These are phyloP conservation scores for Saccharomycopsis malanga DNA, from an alignment of 805 yeast species.

Conservation along the genomic window DNA sequence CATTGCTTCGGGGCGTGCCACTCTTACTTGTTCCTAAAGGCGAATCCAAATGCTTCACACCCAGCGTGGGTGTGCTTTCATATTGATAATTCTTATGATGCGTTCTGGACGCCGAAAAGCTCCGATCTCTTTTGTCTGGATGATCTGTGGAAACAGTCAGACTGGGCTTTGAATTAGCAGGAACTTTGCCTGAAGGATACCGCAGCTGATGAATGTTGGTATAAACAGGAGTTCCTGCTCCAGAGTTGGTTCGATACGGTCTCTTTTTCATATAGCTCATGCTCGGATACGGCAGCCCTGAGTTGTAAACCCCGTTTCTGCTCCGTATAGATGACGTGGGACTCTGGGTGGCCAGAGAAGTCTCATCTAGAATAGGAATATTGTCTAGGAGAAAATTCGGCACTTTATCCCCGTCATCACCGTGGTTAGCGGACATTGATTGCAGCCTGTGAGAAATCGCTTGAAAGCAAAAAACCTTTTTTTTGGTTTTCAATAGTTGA, in stretches of 20 bases:
- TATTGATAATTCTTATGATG: not conserved
- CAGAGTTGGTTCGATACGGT: constrained; percentile 6
- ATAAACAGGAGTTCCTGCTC: constrained; percentile 11
- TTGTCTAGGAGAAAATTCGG: constrained; percentile 4
- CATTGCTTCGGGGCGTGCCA: not conserved
- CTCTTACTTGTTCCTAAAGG: no score
- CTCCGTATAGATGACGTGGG: not conserved
- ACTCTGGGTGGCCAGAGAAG: not conserved
- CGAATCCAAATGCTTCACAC: not conserved
- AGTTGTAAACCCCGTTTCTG: not conserved
- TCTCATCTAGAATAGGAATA: constrained; percentile 1
- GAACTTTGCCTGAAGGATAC: constrained; percentile 4
- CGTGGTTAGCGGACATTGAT: not conserved
- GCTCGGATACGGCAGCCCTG: constrained; percentile 1
- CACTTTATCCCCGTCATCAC: constrained; percentile 3
- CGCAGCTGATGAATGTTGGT: constrained; percentile 13
- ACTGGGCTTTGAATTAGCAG: not conserved
- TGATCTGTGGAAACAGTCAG: not conserved
- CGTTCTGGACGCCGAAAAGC: not conserved
- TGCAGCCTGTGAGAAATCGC: no score
- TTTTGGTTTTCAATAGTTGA: no score
- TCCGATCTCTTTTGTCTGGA: not conserved
- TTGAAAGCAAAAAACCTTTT: no score
- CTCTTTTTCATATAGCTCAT: constrained; percentile 18
- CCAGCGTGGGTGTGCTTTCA: not conserved